Evolutionary conservation across 2,329 filamentous ascomycete genomes (phyloP), one percentile per base, ranked within the genome.

Genomic region (Sclerotinia sclerotiorum): DNA sequence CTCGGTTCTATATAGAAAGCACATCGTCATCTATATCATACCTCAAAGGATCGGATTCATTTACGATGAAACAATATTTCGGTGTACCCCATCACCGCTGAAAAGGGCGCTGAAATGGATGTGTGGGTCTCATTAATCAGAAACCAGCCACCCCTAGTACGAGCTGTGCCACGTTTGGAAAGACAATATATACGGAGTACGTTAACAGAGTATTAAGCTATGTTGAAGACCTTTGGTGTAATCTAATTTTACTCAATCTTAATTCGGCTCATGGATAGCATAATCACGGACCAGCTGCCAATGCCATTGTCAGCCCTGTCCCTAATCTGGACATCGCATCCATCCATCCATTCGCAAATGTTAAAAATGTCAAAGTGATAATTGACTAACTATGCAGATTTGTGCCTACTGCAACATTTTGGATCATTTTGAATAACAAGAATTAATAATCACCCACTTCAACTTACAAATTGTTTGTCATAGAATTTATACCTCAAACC

Each of bases 131-230:
- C 42, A 48, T 46, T 48, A 42, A 29, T 35, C 52, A 55, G 32
- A 32, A 48, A n/a, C 57, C 57, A 48, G 42, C 56, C 56, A 60
- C 42, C 17, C 46, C 13, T 61, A 13, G n/a, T 32, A 19, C 57
- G 46, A 32, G 42, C 17, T 48, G 27, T 42, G 32, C 44, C 27
- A 35, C 6, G 15, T 55, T 35, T 48, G 35, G 27, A 8, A 5
- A 35, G 19, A 49, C n/a, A 11, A 61, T 61, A 49, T 61, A 35
- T 21, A 32, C 29, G 52, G 52, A 35, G 8, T 24, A 48, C 21
- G 49, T 61, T 6, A 35, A 35, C 32, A 35, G 32, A 35, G 32
- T 35, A 24, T 15, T 10, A 11, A 17, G 42, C 15, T 19, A 49
- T 6, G 10, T 24, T 48, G 13, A 48, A 21, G 32, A n/a, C 11